Evolutionary conservation across 202 grass and related monocot genomes (phyloP), one percentile per base, ranked within the genome.

Genomic region (Setaria italica): DNA sequence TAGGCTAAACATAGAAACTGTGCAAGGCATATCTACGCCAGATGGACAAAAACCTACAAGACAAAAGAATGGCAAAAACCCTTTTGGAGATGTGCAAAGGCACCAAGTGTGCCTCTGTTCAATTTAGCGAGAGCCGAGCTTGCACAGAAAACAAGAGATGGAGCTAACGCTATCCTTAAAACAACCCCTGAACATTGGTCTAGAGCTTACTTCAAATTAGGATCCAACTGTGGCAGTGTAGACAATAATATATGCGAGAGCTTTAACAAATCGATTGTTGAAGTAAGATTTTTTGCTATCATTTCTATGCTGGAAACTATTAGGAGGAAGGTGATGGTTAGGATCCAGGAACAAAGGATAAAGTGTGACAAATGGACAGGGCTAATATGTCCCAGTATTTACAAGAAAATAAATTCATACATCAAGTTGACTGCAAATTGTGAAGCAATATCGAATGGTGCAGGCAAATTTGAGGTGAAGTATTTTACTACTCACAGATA

Each of bases 51-150:
- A 11, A 21, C 46, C 2, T 48, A 39, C 20, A 71, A 5, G 4
- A 29, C 11, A 4, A 45, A 48, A 9, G 43, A 71, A 4, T 71
- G 20, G 3, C 42, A 71, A 8, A 71, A 48, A 7, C 50, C 5
- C 0, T 71, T 71, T 14, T 29, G n/a, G 42, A 71, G 42, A 21
- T 71, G 68, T 71, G 68, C 68, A 46, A 71, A 71, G 42, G 68
- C 65, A 20, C n/a, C 68, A 45, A 5, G 2, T 4, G 2, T 14
- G 0, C 11, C 11, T 43, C 16, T 70, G 67, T 70, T 41, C 39
- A 41, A 41, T 41, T 41, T 41, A 5, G 39, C 39, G 2, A 41
- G 39, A 5, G 39, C 39, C 5, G 2, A 41, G 39, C 39, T 71
- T 3, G 68, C 19, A 6, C 9, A 13, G 0, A 7, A 29, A 12